phyloP scores from a whole-genome alignment of 2,329 filamentous ascomycete species.

The Neofusicoccum sp. region DNA sequence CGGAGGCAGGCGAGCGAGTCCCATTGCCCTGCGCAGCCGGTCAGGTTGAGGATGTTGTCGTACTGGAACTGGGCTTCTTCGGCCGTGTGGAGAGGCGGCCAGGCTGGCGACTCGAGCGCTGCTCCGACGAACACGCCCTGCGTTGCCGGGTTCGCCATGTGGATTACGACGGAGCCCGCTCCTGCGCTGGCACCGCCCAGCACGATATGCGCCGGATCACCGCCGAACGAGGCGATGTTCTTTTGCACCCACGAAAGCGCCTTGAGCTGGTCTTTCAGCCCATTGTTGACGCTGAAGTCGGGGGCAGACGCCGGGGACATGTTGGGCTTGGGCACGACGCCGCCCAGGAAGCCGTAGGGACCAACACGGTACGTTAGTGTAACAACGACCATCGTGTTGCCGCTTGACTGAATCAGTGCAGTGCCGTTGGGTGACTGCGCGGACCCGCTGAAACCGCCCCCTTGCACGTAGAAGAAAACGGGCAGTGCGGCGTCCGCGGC shows the following conservation, averaged over 20 bases:
- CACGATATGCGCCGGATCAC: constrained; percentile 39
- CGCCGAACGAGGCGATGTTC: constrained; percentile 39
- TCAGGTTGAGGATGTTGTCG: constrained; percentile 33
- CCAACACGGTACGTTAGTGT: constrained; percentile 43
- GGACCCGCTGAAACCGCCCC: constrained; percentile 38
- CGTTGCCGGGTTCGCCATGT: constrained; percentile 38
- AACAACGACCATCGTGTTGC: constrained; percentile 36
- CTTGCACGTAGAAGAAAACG: constrained; percentile 43
- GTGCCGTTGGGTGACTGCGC: constrained; percentile 37
- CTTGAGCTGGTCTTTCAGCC: constrained; percentile 37
- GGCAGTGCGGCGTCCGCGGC: constrained; percentile 34
- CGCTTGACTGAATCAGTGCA: constrained; percentile 32
- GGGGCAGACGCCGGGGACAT: neutral
- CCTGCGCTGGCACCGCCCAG: constrained; percentile 41
- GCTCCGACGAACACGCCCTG: constrained; percentile 38
- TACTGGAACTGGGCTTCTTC: constrained; percentile 44
- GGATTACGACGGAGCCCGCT: constrained; percentile 38
- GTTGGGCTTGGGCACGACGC: constrained; percentile 26
- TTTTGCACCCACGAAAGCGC: constrained; percentile 37
- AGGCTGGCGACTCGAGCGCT: constrained; percentile 35
- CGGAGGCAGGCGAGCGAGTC: constrained; percentile 40
- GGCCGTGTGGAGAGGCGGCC: constrained; percentile 40
- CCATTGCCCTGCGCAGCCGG: constrained; percentile 29
- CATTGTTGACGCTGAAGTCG: constrained; percentile 35
- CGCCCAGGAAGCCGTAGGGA: constrained; percentile 39